phyloP scores from a whole-genome alignment of 768 basidiomycete species.

The Gelatoporia subvermispora region DNA sequence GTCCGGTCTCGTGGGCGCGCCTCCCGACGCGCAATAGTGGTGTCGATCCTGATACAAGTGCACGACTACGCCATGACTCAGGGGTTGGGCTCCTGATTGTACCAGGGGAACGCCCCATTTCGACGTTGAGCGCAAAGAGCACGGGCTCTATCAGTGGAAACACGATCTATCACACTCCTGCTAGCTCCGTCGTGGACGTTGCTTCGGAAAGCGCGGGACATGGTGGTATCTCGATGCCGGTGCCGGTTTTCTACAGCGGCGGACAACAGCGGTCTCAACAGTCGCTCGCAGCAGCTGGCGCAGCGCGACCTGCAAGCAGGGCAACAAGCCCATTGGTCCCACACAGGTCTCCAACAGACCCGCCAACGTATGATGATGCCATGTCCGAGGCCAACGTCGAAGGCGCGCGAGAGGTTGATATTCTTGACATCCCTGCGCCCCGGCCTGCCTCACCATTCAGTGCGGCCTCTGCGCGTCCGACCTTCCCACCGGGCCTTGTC shows the following conservation, averaged over 20 bases:
- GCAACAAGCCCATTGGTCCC: no score
- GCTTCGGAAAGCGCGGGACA: constrained; percentile 1
- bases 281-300: background rate
- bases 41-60: constrained; percentile 4
- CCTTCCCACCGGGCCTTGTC: constrained; percentile 35
- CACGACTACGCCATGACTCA: constrained; percentile 6
- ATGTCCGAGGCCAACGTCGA: no score
- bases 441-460: constrained; percentile 49
- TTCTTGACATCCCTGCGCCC: constrained; percentile 56
- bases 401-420: constrained; percentile 29
- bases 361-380: no score
- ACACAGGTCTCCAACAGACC: no score
- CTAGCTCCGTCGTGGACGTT: constrained; percentile 40
- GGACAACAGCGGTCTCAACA: constrained; percentile 2
- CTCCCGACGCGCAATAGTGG: constrained; percentile 2
- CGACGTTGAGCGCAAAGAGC: constrained; percentile 51
- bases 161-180: constrained; percentile 50
- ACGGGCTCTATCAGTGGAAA: constrained; percentile 30
- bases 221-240: constrained; percentile 30
- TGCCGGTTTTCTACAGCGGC: constrained; percentile 1
- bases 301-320: no score
- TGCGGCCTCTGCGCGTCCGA: constrained; percentile 20
- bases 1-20: constrained; percentile 14
- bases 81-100: constrained; percentile 10
- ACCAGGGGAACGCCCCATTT: constrained; percentile 43